These are phyloP conservation scores for Podila epicladia DNA, from an alignment of 192 early-diverging fungal genomes.

Conservation along the genomic window DNA sequence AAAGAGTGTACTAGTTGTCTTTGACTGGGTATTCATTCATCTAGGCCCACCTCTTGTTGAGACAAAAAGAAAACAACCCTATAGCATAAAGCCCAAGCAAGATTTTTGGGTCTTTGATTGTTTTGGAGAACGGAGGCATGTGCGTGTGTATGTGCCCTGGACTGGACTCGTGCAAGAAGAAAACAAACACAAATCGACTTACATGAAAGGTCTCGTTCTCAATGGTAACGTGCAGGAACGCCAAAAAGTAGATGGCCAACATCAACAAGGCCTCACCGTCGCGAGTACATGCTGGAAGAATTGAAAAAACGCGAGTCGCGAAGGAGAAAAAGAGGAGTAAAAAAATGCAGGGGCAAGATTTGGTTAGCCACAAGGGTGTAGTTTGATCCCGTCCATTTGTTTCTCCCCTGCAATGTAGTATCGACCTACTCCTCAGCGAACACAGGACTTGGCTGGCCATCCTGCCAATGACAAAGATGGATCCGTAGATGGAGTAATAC, in stretches of 20 bases:
- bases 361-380: background rate
- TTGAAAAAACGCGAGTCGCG: background rate
- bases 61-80: too few relatives aligned
- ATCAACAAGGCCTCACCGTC: constrained; percentile 43
- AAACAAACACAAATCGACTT: background rate
- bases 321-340: background rate
- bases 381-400: too few relatives aligned
- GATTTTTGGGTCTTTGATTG: too few relatives aligned
- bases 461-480: constrained; percentile 46
- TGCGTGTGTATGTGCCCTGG: background rate
- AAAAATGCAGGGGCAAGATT: background rate
- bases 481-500: constrained; percentile 50
- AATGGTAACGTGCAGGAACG: constrained; percentile 48
- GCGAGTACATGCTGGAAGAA: constrained; percentile 34
- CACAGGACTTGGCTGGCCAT: constrained; percentile 45
- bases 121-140: background rate
- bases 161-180: background rate
- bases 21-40: background rate
- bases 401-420: too few relatives aligned
- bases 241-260: constrained; percentile 50
- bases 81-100: too few relatives aligned
- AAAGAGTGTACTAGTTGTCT: background rate
- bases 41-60: too few relatives aligned
- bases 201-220: constrained; percentile 48
- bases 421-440: constrained; percentile 29